Evolutionary conservation across 73 alveolate genomes (phyloP).

Genomic region (Tetrahymena elliotti): DNA sequence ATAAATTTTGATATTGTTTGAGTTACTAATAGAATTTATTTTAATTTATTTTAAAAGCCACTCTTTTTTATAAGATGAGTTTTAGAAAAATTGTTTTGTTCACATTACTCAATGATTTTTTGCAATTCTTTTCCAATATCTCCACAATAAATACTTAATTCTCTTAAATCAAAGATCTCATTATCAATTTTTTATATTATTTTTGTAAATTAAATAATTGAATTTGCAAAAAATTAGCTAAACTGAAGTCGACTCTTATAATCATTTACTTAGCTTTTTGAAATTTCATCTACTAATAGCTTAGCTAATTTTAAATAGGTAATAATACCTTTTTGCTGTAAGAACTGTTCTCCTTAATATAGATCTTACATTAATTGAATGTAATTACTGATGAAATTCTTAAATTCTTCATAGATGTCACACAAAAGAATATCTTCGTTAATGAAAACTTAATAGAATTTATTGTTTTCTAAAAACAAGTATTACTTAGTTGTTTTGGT

Average conservation of each 20-base stretch:
- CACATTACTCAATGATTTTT: not conserved
- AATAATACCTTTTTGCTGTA: not conserved
- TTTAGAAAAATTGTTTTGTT: not conserved
- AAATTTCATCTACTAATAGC: not conserved
- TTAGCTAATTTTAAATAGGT: not conserved
- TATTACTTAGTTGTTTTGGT: not conserved
- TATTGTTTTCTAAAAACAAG: not conserved
- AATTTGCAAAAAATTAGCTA: not conserved
- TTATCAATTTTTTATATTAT: not conserved
- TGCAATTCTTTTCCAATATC: not conserved
- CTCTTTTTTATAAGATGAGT: not conserved
- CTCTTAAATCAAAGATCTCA: not conserved
- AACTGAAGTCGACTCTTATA: not conserved
- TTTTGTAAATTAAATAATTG: not conserved
- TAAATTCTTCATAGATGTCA: not conserved
- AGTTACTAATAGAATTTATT: not conserved
- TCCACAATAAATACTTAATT: not conserved
- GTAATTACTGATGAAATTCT: not conserved
- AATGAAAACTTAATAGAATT: not conserved
- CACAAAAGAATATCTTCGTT: not conserved
- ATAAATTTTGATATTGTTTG: not conserved
- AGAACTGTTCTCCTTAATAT: not conserved
- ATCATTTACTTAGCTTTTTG: not conserved
- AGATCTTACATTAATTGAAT: not conserved
- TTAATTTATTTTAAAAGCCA: not conserved